These are phyloP conservation scores for Vitis hybrid DNA, from an alignment of 177 flowering plant genomes.

Conservation along the genomic window DNA sequence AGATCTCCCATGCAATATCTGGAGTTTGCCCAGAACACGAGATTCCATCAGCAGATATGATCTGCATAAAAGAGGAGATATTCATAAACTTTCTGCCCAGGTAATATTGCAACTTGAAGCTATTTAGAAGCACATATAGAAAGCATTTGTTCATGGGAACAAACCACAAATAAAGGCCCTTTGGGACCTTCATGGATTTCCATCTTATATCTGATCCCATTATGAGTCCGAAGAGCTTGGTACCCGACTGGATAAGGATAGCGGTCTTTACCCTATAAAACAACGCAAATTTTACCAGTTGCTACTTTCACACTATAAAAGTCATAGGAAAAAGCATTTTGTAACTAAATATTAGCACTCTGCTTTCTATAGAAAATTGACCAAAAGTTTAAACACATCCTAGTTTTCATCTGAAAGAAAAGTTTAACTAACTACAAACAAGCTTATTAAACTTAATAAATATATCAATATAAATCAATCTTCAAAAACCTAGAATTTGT, in stretches of 20 bases:
- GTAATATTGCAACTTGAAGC: neutral
- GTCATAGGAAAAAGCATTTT: neutral
- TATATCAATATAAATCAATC: no score
- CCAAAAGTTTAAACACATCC: neutral
- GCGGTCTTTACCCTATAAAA: slow-evolving; percentile 83
- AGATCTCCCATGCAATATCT: slow-evolving; percentile 77
- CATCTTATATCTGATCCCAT: slow-evolving; percentile 57
- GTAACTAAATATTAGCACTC: neutral
- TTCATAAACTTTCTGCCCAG: neutral
- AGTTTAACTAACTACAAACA: no score
- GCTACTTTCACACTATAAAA: neutral
- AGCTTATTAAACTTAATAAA: no score
- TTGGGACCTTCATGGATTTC: slow-evolving; percentile 78
- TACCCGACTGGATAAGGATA: slow-evolving; percentile 95
- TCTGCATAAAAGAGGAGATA: slow-evolving; percentile 33
- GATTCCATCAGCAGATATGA: slow-evolving; percentile 56
- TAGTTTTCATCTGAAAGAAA: no score
- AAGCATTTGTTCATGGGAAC: slow-evolving; percentile 7
- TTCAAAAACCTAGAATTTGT: neutral
- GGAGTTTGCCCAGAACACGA: slow-evolving; percentile 82
- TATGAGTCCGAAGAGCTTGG: slow-evolving; percentile 64
- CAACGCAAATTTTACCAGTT: slow-evolving; percentile 5
- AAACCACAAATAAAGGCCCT: slow-evolving; percentile 83
- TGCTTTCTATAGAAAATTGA: neutral
- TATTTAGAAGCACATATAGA: neutral